A percentile compares a stretch with the other conserved stretches of the same genome.
Conservation (phyloP, 2,329 filamentous ascomycete genomes). For the Aspergillus ochraceus region DNA sequence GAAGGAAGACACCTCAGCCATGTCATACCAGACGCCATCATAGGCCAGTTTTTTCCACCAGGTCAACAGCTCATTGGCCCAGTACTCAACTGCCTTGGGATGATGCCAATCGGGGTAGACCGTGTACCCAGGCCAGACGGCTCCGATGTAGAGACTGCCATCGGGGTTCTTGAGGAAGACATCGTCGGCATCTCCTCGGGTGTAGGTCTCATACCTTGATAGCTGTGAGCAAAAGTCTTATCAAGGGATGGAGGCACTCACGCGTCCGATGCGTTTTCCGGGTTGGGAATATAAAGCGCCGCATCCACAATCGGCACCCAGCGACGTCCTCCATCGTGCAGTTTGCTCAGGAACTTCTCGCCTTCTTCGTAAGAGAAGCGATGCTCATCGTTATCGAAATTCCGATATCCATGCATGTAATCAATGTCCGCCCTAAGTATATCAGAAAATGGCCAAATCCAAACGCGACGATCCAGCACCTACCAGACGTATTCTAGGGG, state of each 20-base stretch:
- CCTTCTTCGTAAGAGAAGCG: constrained; percentile 53
- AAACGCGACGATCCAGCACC: not conserved
- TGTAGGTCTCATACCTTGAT: constrained; percentile 52
- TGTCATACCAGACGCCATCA: constrained; percentile 61
- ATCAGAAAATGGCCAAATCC: not conserved
- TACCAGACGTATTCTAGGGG: constrained; percentile 55
- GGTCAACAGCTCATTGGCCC: constrained; percentile 54
- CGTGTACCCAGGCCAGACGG: constrained; percentile 60
- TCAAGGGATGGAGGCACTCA: constrained; percentile 48
- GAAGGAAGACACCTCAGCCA: constrained; percentile 63
- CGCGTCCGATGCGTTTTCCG: constrained; percentile 64
- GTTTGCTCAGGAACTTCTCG: constrained; percentile 51
- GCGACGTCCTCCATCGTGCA: constrained; percentile 57
- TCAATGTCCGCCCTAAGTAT: constrained; percentile 47
- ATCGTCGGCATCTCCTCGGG: constrained; percentile 49
- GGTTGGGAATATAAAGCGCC: constrained; percentile 72
- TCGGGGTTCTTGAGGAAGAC: constrained; percentile 57
- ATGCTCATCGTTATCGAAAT: constrained; percentile 58
- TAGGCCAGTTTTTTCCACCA: constrained; percentile 57
- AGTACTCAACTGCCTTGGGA: constrained; percentile 59
- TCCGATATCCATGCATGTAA: constrained; percentile 61
- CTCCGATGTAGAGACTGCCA: constrained; percentile 55
- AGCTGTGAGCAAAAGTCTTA: not conserved
- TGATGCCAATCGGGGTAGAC: constrained; percentile 64
- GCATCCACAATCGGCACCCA: constrained; percentile 63